phyloP scores from a whole-genome alignment of 176 grass and related monocot genomes.

The Raddia guianensis region DNA sequence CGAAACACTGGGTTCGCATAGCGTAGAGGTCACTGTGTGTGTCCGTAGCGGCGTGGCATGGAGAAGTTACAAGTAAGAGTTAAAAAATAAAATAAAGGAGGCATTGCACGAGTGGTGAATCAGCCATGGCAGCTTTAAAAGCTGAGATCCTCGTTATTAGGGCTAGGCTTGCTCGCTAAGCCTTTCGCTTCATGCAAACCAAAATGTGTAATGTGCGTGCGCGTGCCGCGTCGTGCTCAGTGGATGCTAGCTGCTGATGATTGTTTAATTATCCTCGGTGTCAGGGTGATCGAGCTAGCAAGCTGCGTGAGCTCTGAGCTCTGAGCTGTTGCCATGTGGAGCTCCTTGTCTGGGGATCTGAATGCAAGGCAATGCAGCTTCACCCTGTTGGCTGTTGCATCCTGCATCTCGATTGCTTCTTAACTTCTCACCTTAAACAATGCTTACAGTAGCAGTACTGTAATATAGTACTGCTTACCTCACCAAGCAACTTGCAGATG shows the following conservation, averaged over 20 bases:
- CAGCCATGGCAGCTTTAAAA: conserved; percentile 45
- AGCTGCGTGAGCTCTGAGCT: conserved; percentile 36
- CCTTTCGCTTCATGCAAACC: conserved; percentile 3
- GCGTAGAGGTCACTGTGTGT: not conserved
- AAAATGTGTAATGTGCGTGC: not conserved
- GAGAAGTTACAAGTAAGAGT: not conserved
- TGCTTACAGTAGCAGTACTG: too few relatives aligned
- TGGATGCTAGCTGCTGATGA: not conserved
- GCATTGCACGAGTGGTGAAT: conserved; percentile 56
- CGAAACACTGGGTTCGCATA: conserved; percentile 1
- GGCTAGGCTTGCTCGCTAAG: not conserved
- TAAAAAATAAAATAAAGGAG: conserved; percentile 24
- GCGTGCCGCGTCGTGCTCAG: not conserved
- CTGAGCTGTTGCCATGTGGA: conserved; percentile 57
- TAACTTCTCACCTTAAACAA: conserved; percentile 16
- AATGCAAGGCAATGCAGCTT: not conserved
- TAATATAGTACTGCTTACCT: conserved; percentile 13
- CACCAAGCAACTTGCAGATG: not conserved
- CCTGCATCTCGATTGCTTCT: too few relatives aligned
- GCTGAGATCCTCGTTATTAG: not conserved
- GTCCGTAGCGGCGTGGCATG: not conserved
- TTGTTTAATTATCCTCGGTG: conserved; percentile 37
- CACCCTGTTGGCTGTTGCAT: too few relatives aligned
- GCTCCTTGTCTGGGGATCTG: conserved; percentile 23
- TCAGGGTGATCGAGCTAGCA: conserved; percentile 10